Percentiles rank a stretch among this genome's conserved stretches.
phyloP scores from a whole-genome alignment of 2,329 filamentous ascomycete genomes.

The Nemania abortiva region DNA sequence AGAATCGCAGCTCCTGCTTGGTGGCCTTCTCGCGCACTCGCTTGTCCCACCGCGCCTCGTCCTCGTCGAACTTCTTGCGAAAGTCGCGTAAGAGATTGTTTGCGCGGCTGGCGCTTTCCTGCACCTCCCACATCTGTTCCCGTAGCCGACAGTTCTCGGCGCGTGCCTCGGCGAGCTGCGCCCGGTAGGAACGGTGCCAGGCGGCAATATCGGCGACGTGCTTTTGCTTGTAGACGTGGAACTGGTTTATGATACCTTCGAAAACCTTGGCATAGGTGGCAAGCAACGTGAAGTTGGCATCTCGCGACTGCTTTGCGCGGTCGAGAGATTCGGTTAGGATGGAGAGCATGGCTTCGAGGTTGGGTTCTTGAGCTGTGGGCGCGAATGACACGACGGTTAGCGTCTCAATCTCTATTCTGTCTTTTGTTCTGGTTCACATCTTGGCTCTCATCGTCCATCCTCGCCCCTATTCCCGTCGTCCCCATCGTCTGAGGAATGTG shows the following conservation, averaged over 20 bases:
- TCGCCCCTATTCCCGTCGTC: neutral
- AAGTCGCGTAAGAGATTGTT: constrained; percentile 70
- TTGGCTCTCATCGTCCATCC: neutral
- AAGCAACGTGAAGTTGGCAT: constrained; percentile 70
- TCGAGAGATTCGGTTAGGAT: constrained; percentile 72
- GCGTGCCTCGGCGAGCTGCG: constrained; percentile 73
- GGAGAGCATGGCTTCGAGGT: constrained; percentile 72
- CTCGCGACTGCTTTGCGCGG: constrained; percentile 69
- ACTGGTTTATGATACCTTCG: constrained; percentile 69
- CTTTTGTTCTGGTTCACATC: neutral
- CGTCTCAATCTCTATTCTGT: neutral
- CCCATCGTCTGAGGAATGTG: neutral
- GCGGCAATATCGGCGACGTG: constrained; percentile 71
- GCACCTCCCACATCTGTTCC: constrained; percentile 76
- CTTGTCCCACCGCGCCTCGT: constrained; percentile 65
- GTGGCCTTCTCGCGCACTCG: constrained; percentile 64
- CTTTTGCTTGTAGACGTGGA: constrained; percentile 74
- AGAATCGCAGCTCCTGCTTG: constrained; percentile 72
- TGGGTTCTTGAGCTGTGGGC: constrained; percentile 65
- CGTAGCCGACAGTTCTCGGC: constrained; percentile 72
- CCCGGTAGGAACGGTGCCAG: constrained; percentile 75
- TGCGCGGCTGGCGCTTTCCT: constrained; percentile 68
- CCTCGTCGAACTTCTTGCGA: constrained; percentile 67
- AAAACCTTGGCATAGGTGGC: constrained; percentile 69
- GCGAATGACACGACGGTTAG: constrained; percentile 24